Conservation (phyloP, 768 basidiomycete species). For the Calvatia gigantea region DNA sequence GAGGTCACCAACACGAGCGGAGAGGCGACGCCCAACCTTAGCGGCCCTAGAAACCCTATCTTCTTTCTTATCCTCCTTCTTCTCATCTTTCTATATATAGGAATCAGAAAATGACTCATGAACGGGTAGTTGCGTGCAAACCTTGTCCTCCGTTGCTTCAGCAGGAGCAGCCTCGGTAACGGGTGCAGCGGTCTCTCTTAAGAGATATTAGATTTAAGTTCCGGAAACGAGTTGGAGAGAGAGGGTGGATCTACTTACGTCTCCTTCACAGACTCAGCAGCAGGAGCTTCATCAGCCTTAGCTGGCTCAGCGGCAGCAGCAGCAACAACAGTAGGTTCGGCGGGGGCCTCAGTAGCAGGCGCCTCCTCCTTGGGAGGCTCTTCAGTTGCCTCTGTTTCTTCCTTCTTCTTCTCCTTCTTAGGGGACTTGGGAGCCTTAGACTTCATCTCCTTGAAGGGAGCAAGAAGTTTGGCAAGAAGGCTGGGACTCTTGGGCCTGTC, state of each 20-base stretch:
- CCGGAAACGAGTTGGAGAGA: background rate
- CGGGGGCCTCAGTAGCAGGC: slow-evolving; percentile 35
- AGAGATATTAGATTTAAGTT: slow-evolving; percentile 4
- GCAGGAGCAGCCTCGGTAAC: slow-evolving; percentile 39
- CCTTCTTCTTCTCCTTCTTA: slow-evolving; percentile 83
- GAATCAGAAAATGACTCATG: background rate
- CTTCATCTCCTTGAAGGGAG: slow-evolving; percentile 79
- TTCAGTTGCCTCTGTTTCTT: slow-evolving; percentile 50
- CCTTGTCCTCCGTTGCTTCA: slow-evolving; percentile 62
- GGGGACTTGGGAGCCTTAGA: slow-evolving; percentile 68
- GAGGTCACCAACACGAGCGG: slow-evolving; percentile 77
- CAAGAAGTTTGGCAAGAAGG: slow-evolving; percentile 74
- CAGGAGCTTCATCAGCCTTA: slow-evolving; percentile 39
- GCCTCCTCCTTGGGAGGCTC: slow-evolving; percentile 46
- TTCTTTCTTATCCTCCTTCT: slow-evolving; percentile 45
- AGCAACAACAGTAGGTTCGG: slow-evolving; percentile 30
- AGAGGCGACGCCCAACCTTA: slow-evolving; percentile 82
- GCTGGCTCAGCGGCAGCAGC: slow-evolving; percentile 40
- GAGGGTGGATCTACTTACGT: slow-evolving; percentile 41
- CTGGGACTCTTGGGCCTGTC: slow-evolving; percentile 79
- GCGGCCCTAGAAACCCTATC: slow-evolving; percentile 44
- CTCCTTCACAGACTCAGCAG: slow-evolving; percentile 66
- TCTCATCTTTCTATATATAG: slow-evolving; percentile 22
- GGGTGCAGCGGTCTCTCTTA: slow-evolving; percentile 31
- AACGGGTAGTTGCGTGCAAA: slow-evolving; percentile 20